Conservation (phyloP, 2,329 filamentous ascomycete species). For the Fusarium bactridioides region DNA sequence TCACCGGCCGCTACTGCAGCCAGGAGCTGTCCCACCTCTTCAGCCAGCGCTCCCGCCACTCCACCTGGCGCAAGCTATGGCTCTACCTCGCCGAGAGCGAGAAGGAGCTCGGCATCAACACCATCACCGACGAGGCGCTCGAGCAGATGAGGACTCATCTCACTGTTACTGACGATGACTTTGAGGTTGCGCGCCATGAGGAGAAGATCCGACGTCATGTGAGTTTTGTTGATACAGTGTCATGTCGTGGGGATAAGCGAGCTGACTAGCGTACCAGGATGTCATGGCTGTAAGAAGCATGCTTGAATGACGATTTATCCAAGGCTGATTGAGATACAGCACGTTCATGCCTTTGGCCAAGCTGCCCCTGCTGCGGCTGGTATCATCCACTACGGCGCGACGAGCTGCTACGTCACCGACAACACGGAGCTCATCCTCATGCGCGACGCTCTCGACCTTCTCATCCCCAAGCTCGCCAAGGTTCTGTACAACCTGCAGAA, state of each 20-base stretch:
- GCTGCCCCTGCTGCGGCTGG: background rate
- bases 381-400: background rate
- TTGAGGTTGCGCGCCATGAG: constrained; percentile 27
- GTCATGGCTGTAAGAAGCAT: constrained; percentile 12
- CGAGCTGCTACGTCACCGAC: background rate
- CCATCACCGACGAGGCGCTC: constrained; percentile 26
- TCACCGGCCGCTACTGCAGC: constrained; percentile 17
- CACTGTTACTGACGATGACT: constrained; percentile 19
- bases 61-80: constrained; percentile 33
- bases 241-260: background rate
- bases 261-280: constrained; percentile 9
- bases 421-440: background rate
- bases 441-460: background rate
- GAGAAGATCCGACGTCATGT: constrained; percentile 27
- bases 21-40: constrained; percentile 19
- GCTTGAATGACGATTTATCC: background rate
- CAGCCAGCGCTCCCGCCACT: constrained; percentile 19
- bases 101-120: constrained; percentile 26
- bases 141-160: constrained; percentile 29
- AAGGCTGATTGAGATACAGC: background rate
- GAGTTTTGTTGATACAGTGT: background rate
- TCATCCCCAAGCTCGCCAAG: background rate
- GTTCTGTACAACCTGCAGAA: background rate
- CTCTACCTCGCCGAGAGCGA: constrained; percentile 25
- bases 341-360: background rate